Percentiles rank a stretch among this genome's conserved stretches.
These are phyloP conservation scores for Raphanus raphanistrum DNA, from an alignment of 345 rosid species.

Conservation along the genomic window DNA sequence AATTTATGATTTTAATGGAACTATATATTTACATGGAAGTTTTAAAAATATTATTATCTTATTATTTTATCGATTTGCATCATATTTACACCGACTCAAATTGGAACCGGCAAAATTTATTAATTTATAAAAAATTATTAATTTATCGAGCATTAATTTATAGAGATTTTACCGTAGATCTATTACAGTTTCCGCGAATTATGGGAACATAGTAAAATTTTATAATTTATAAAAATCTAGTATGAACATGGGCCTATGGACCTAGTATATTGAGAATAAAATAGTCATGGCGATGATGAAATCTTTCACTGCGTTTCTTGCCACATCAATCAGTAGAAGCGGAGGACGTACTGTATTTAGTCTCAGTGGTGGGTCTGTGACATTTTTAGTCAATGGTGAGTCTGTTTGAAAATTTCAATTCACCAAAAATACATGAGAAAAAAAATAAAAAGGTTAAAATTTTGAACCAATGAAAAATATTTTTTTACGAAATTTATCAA, in stretches of 20 bases:
- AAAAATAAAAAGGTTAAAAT: not conserved
- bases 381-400: not conserved
- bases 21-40: too few relatives aligned
- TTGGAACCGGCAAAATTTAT: too few relatives aligned
- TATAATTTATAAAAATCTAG: not conserved
- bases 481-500: not conserved
- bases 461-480: not conserved
- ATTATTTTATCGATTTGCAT: too few relatives aligned
- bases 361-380: too few relatives aligned
- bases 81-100: too few relatives aligned
- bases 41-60: too few relatives aligned
- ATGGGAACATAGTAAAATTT: not conserved
- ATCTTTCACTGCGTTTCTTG: not conserved
- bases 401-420: slow-evolving; percentile 24
- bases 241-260: not conserved
- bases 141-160: too few relatives aligned
- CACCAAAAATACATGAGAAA: not conserved
- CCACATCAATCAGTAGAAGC: slow-evolving; percentile 16
- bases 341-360: not conserved
- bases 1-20: too few relatives aligned
- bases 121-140: too few relatives aligned
- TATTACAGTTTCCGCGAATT: not conserved
- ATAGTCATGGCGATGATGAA: not conserved
- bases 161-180: too few relatives aligned
- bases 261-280: not conserved